These are phyloP conservation scores for Podospora anserina DNA, from an alignment of 495 filamentous ascomycete genomes.

Conservation along the genomic window DNA sequence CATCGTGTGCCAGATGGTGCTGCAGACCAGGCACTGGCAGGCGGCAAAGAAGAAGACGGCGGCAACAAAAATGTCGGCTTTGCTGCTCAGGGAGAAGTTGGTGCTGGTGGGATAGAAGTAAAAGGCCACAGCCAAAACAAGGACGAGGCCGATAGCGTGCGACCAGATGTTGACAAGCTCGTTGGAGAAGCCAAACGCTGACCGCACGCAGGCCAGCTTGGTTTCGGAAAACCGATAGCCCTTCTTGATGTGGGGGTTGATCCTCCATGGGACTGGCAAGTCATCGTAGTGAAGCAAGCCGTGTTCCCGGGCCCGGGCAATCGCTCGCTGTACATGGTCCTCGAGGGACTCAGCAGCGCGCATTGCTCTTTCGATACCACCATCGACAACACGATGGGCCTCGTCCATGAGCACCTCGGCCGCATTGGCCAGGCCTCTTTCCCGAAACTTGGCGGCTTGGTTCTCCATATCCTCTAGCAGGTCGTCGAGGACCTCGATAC, in stretches of 20 bases:
- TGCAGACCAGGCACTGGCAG: constrained; percentile 93
- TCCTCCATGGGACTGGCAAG: constrained; percentile 85
- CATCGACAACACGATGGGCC: constrained; percentile 71
- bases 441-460: constrained; percentile 63
- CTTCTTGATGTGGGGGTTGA: constrained; percentile 86
- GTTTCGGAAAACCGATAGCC: constrained; percentile 93
- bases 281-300: constrained; percentile 86
- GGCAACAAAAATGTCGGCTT: constrained; percentile 81
- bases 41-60: constrained; percentile 96
- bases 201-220: constrained; percentile 80
- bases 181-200: constrained; percentile 80
- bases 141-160: constrained; percentile 78
- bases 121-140: constrained; percentile 87
- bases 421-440: constrained; percentile 59
- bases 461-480: constrained; percentile 80
- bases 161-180: constrained; percentile 98
- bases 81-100: constrained; percentile 83
- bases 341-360: constrained; percentile 72
- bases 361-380: constrained; percentile 74
- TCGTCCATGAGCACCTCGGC: constrained; percentile 70
- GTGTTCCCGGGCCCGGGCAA: constrained; percentile 72
- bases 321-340: constrained; percentile 76
- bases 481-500: constrained; percentile 79
- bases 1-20: constrained; percentile 97
- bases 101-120: constrained; percentile 89